Base-by-base conservation (phyloP, 495 filamentous ascomycete species). In the Tetracladium setigerum region DNA sequence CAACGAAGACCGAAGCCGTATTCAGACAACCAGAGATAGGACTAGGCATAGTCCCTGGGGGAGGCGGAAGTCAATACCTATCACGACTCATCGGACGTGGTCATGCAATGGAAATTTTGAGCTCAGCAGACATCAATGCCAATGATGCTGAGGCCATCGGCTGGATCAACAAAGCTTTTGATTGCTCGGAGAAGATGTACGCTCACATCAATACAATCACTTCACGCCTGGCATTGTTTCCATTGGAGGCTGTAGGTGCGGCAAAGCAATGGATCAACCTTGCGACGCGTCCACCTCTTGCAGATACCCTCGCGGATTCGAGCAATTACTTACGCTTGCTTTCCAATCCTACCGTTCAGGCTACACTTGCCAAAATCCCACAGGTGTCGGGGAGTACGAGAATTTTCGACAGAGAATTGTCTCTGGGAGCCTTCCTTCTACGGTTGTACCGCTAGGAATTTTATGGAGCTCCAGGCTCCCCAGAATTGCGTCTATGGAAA, bases 251-350 rank as follows among this genome's bases (percentile, higher is more conserved):
- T 7, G 34, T 50, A n/a, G 49, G 53, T 49, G 69, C 63, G 4
- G 71, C 64, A 54, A 69, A 72, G 51, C 67, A 71, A 41, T 66
- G 68, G 49, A 59, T 67, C 55, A 34, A 44, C 34, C 32, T 72
- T n/a, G n/a, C n/a, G n/a, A n/a, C n/a, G n/a, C n/a, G n/a, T n/a
- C n/a, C n/a, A n/a, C n/a, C n/a, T n/a, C n/a, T n/a, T n/a, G n/a
- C n/a, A n/a, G n/a, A n/a, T n/a, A n/a, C n/a, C n/a, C n/a, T n/a
- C n/a, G n/a, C n/a, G n/a, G n/a, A n/a, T n/a, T n/a, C n/a, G n/a
- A n/a, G n/a, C n/a, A n/a, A n/a, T n/a, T n/a, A n/a, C n/a, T n/a
- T n/a, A n/a, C n/a, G n/a, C n/a, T n/a, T n/a, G n/a, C n/a, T n/a
- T n/a, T n/a, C n/a, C n/a, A n/a, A n/a, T n/a, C n/a, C n/a, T n/a